Evolutionary conservation across 176 grass and related monocot genomes (phyloP).

Genomic region (Eleusine coracana): DNA sequence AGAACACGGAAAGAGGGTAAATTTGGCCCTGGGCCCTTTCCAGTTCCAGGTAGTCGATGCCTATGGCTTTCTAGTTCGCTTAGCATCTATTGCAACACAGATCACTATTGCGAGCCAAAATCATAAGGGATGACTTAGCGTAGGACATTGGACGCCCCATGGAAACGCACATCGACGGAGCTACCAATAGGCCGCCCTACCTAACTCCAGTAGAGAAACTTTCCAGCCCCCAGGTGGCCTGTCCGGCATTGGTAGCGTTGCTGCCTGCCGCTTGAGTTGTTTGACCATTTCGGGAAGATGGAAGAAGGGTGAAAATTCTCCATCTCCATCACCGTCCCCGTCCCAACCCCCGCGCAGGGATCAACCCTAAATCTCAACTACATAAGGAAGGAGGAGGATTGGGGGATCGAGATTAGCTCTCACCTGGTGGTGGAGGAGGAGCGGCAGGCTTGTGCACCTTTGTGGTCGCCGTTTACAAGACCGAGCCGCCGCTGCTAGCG

Average conservation of each 20-base stretch:
- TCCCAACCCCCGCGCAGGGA: not conserved
- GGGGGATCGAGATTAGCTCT: not conserved
- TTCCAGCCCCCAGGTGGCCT: not conserved
- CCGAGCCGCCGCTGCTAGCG: too few species aligned
- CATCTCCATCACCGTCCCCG: not conserved
- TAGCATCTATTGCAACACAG: not conserved
- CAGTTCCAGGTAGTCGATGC: not conserved
- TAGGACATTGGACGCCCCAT: too few species aligned
- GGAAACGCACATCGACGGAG: too few species aligned
- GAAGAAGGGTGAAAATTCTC: not conserved
- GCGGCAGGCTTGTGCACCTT: not conserved
- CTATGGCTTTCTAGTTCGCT: not conserved
- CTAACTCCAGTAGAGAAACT: not conserved
- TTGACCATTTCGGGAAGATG: not conserved
- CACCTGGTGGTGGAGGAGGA: not conserved
- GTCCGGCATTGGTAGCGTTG: not conserved
- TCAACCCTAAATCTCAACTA: not conserved
- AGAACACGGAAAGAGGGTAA: not conserved
- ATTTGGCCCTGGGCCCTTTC: not conserved
- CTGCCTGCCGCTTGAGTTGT: too few species aligned
- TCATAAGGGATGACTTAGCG: not conserved
- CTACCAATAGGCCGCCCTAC: too few species aligned
- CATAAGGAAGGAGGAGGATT: not conserved
- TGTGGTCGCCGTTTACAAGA: too few species aligned
- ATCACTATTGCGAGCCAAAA: not conserved